Evolutionary conservation across 306 rosid genomes (phyloP).

Genomic region (Vachellia pachyceras): DNA sequence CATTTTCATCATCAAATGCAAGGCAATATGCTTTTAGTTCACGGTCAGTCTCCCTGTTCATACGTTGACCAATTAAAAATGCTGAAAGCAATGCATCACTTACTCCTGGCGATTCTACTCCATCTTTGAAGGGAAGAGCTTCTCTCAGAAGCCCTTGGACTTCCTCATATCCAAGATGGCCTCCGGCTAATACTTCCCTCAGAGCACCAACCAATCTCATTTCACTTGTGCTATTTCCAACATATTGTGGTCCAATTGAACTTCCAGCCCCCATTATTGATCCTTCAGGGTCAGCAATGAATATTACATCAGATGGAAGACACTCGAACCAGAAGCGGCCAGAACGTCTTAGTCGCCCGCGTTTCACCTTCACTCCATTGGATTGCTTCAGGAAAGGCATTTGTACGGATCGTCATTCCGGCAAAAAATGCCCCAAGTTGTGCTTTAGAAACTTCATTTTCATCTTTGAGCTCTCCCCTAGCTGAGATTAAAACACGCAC

Average conservation of each 20-base stretch:
- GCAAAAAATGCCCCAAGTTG: conserved; percentile 97
- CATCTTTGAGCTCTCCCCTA: conserved; percentile 73
- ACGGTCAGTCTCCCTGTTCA: conserved; percentile 95
- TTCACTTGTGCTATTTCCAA: conserved; percentile 69
- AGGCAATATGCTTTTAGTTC: conserved; percentile 96
- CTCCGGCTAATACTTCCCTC: conserved; percentile 92
- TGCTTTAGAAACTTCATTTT: conserved; percentile 73
- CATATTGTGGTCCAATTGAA: conserved; percentile 81
- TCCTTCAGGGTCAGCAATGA: conserved; percentile 93
- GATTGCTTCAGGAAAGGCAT: conserved; percentile 88
- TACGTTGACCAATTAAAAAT: conserved; percentile 93
- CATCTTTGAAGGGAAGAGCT: conserved; percentile 69
- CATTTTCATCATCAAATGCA: conserved; percentile 91
- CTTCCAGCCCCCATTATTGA: conserved; percentile 79
- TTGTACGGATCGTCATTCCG: conserved; percentile 91
- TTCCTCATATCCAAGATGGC: conserved; percentile 96
- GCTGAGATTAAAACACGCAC: conserved; percentile 44
- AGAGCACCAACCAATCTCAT: conserved; percentile 98
- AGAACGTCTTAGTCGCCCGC: conserved; percentile 72
- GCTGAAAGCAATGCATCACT: conserved; percentile 90
- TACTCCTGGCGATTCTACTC: conserved; percentile 52
- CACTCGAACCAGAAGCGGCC: conserved; percentile 82
- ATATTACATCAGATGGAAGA: conserved; percentile 86
- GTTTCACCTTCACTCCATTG: conserved; percentile 99
- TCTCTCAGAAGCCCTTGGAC: conserved; percentile 89